phyloP scores from a whole-genome alignment of 176 grass and related monocot species.

The Themeda triandra region DNA sequence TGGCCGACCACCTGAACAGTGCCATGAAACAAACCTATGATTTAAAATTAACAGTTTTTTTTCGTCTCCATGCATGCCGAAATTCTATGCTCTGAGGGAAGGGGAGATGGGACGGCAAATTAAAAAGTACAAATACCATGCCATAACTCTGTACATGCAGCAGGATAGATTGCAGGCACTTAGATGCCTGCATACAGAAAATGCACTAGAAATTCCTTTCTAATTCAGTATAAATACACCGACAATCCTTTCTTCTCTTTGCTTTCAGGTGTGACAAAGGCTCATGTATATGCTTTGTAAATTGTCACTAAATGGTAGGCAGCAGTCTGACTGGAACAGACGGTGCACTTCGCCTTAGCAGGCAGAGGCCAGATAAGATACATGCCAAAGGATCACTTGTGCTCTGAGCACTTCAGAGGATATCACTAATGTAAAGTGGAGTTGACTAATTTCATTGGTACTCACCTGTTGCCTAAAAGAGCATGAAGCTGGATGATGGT shows the following conservation, averaged over 20 bases:
- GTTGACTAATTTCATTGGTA: neutral
- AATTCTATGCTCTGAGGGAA: conserved; percentile 8
- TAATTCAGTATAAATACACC: neutral
- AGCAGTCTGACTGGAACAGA: conserved; percentile 29
- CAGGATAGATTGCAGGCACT: neutral
- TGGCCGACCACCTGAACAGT: conserved; percentile 84
- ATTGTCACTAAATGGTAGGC: conserved; percentile 16
- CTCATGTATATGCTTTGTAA: conserved; percentile 23
- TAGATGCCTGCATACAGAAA: neutral
- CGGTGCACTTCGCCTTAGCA: conserved; percentile 34
- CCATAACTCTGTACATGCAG: conserved; percentile 7
- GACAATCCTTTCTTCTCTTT: neutral
- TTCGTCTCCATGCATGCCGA: neutral
- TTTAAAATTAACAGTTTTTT: neutral
- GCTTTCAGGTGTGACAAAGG: conserved; percentile 19
- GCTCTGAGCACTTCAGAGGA: conserved; percentile 2
- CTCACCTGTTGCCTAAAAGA: conserved; percentile 88
- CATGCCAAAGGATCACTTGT: conserved; percentile 9
- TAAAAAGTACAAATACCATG: neutral
- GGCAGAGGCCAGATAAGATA: neutral
- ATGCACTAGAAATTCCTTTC: neutral
- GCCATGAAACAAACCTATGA: conserved; percentile 19
- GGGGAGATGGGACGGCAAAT: neutral
- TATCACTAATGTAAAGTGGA: conserved; percentile 6
- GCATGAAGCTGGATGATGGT: conserved; percentile 95